Percentiles rank a stretch among this genome's conserved stretches.
These are phyloP conservation scores for Lophiotrema nucula DNA, from an alignment of 495 filamentous ascomycete species.

Conservation along the genomic window DNA sequence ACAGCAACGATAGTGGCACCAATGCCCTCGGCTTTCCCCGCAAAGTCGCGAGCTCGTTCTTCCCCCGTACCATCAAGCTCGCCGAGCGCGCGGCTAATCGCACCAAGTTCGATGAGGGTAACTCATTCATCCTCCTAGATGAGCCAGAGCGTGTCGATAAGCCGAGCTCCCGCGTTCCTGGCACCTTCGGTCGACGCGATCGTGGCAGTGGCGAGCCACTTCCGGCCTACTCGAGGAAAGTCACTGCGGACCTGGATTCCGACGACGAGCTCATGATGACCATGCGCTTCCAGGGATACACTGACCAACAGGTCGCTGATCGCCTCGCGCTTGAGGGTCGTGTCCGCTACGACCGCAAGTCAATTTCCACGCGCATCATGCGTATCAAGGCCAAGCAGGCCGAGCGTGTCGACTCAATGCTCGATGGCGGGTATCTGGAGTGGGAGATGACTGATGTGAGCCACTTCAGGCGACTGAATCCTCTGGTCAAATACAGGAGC, in stretches of 20 bases:
- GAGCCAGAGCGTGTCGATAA: not conserved
- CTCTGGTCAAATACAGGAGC: too few relatives aligned
- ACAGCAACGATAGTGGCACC: too few relatives aligned
- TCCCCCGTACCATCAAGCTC: not conserved
- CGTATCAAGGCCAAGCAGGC: conserved; percentile 38
- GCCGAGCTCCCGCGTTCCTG: not conserved
- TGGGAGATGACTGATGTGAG: conserved; percentile 45
- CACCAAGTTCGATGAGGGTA: conserved; percentile 1
- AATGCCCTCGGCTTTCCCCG: not conserved
- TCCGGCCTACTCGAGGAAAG: conserved; percentile 28
- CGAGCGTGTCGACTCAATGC: conserved; percentile 35
- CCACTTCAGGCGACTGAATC: not conserved
- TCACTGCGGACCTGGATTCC: conserved; percentile 36
- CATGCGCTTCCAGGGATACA: conserved; percentile 40
- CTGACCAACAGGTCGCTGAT: conserved; percentile 36
- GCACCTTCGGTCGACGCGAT: conserved; percentile 5
- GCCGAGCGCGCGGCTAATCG: conserved; percentile 14
- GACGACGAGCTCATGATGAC: conserved; percentile 43
- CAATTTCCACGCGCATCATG: conserved; percentile 42
- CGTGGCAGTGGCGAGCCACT: not conserved
- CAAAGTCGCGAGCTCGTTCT: conserved; percentile 5
- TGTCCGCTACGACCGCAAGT: conserved; percentile 39
- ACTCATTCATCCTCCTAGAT: conserved; percentile 9
- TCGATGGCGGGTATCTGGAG: conserved; percentile 41
- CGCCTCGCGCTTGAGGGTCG: conserved; percentile 38